These are phyloP conservation scores for Blastobotrys americana DNA, from an alignment of 805 yeast species.

Conservation along the genomic window DNA sequence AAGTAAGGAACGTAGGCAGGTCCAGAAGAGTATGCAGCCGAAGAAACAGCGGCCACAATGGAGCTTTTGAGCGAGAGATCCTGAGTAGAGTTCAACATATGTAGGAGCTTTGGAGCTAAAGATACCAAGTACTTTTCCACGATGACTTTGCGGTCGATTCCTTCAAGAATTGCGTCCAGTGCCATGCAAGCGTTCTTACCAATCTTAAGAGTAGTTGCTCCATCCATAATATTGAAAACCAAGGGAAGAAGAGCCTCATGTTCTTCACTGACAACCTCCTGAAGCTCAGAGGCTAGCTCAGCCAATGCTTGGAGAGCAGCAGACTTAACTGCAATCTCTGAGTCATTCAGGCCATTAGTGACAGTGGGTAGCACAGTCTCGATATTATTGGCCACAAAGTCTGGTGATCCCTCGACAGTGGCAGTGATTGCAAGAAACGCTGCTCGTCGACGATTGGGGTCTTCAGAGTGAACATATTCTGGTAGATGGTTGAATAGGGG, in stretches of 20 bases:
- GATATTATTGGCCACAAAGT: slow-evolving; percentile 70
- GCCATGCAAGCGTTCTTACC: slow-evolving; percentile 89
- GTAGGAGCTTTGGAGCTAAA: slow-evolving; percentile 80
- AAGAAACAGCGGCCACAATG: slow-evolving; percentile 87
- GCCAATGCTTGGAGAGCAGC: slow-evolving; percentile 80
- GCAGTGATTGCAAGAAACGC: slow-evolving; percentile 75
- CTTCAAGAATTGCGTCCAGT: slow-evolving; percentile 85
- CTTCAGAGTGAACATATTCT: slow-evolving; percentile 40
- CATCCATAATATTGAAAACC: slow-evolving; percentile 78
- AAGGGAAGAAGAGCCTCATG: slow-evolving; percentile 80
- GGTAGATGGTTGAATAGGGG: slow-evolving; percentile 65
- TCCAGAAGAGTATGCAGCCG: slow-evolving; percentile 94
- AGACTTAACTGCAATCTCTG: slow-evolving; percentile 65
- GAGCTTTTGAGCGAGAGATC: slow-evolving; percentile 48
- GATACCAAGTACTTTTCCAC: slow-evolving; percentile 71
- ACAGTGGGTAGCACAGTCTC: slow-evolving; percentile 65
- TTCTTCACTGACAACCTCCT: slow-evolving; percentile 74
- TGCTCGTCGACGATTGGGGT: slow-evolving; percentile 78
- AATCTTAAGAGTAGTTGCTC: slow-evolving; percentile 72
- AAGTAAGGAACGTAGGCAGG: slow-evolving; percentile 81
- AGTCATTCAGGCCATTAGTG: slow-evolving; percentile 69
- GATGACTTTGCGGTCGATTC: slow-evolving; percentile 81
- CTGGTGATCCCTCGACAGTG: slow-evolving; percentile 91
- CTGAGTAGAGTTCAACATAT: slow-evolving; percentile 69
- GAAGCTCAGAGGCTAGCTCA: slow-evolving; percentile 74